Evolutionary conservation across 2,329 filamentous ascomycete genomes (phyloP).

Genomic region (Septoria petroselini): DNA sequence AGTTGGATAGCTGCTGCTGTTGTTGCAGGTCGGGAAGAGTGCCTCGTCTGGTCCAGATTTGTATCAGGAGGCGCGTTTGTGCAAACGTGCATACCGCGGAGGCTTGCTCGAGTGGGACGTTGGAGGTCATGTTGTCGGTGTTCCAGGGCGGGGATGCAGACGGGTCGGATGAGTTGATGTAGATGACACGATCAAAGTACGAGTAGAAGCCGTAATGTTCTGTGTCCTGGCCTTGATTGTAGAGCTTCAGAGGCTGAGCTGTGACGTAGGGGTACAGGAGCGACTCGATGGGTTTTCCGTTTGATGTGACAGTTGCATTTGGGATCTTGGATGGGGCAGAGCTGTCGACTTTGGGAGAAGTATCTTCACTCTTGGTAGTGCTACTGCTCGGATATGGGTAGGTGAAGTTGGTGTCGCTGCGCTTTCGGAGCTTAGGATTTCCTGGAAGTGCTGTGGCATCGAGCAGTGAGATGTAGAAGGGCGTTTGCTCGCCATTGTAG

Average conservation of each 20-base stretch:
- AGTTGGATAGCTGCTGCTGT: background rate
- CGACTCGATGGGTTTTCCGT: slow-evolving; percentile 71
- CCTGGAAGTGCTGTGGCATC: slow-evolving; percentile 36
- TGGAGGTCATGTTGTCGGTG: slow-evolving; percentile 31
- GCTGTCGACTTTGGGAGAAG: slow-evolving; percentile 40
- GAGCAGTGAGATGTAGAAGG: slow-evolving; percentile 79
- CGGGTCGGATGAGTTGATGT: slow-evolving; percentile 50
- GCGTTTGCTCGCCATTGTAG: slow-evolving; percentile 81
- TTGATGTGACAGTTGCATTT: slow-evolving; percentile 57
- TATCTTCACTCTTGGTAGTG: background rate
- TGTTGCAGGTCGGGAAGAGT: slow-evolving; percentile 3
- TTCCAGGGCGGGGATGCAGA: slow-evolving; percentile 39
- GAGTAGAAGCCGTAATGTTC: slow-evolving; percentile 92
- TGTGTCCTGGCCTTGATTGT: slow-evolving; percentile 71
- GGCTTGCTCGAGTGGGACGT: slow-evolving; percentile 25
- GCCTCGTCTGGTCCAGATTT: slow-evolving; percentile 57
- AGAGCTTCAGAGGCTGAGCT: slow-evolving; percentile 76
- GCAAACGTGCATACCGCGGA: slow-evolving; percentile 51
- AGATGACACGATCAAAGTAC: slow-evolving; percentile 85
- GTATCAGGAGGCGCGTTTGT: slow-evolving; percentile 59
- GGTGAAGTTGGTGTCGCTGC: slow-evolving; percentile 18
- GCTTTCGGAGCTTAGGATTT: slow-evolving; percentile 23
- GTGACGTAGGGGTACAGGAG: slow-evolving; percentile 66
- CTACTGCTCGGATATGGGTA: slow-evolving; percentile 30
- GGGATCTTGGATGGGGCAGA: slow-evolving; percentile 58